Evolutionary conservation across 306 rosid genomes (phyloP).

Genomic region (Pyrus betulifolia): DNA sequence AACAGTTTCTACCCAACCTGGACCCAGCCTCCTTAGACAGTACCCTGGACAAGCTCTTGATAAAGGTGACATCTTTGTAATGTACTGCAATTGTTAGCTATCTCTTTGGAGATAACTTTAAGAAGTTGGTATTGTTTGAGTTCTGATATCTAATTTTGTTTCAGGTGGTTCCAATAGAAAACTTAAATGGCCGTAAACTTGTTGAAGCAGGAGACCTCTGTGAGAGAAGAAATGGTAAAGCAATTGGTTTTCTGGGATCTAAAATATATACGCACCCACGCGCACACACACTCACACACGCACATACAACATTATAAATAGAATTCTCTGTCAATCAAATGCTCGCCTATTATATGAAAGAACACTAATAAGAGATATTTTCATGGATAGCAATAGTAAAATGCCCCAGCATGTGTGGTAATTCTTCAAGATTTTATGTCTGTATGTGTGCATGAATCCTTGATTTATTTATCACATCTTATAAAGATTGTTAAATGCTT

Average conservation of each 20-base stretch:
- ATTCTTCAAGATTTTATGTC: not conserved
- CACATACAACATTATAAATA: not conserved
- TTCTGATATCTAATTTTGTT: conserved; percentile 23
- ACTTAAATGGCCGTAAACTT: conserved; percentile 74
- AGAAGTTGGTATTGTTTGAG: conserved; percentile 7
- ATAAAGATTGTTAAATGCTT: conserved; percentile 4
- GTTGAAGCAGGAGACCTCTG: conserved; percentile 91
- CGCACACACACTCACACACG: too few relatives aligned
- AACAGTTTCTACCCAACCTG: conserved; percentile 49
- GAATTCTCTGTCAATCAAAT: not conserved
- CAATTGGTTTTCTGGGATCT: conserved; percentile 13
- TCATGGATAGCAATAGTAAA: not conserved
- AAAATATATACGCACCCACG: not conserved
- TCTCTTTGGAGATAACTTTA: not conserved
- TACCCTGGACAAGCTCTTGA: conserved; percentile 70
- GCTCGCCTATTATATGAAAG: not conserved
- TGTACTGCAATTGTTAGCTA: not conserved
- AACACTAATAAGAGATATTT: not conserved
- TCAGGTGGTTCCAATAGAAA: conserved; percentile 96
- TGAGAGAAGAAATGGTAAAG: conserved; percentile 91
- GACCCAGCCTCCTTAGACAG: conserved; percentile 51
- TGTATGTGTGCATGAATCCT: not conserved
- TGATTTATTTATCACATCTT: not conserved
- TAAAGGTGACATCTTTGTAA: conserved; percentile 50
- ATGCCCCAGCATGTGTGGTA: not conserved